A percentile compares a stretch with the other conserved stretches of the same genome.
These are phyloP conservation scores for Cylindrodendrum hubeiense DNA, from an alignment of 2,329 filamentous ascomycete species.

Conservation along the genomic window DNA sequence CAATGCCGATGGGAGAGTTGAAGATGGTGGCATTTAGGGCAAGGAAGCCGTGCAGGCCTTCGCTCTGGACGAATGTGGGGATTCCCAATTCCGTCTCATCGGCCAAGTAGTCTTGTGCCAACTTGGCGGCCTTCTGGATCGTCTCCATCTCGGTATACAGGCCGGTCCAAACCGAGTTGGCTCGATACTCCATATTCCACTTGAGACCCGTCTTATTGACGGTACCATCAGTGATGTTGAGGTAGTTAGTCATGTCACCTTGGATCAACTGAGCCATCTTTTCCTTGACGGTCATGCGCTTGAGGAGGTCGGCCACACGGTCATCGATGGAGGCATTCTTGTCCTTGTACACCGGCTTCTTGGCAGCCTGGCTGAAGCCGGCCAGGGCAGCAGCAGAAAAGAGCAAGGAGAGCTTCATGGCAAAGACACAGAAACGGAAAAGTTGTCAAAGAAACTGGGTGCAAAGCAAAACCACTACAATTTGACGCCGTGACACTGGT, in stretches of 20 bases:
- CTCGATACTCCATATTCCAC: constrained; percentile 74
- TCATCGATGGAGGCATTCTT: constrained; percentile 71
- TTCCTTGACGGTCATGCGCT: constrained; percentile 80
- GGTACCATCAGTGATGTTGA: constrained; percentile 74
- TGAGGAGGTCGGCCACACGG: constrained; percentile 75
- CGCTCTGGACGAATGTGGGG: constrained; percentile 79
- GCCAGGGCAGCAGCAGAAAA: constrained; percentile 41
- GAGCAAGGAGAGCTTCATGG: constrained; percentile 48
- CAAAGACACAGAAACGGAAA: constrained; percentile 19
- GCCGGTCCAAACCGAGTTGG: constrained; percentile 80
- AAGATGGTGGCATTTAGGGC: constrained; percentile 82
- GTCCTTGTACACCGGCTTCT: constrained; percentile 70
- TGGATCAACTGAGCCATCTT: constrained; percentile 78
- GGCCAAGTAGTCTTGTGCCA: constrained; percentile 76
- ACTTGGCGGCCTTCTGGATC: constrained; percentile 72
- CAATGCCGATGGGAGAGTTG: constrained; percentile 80
- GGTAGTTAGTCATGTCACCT: constrained; percentile 80
- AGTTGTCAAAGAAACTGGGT: constrained; percentile 18
- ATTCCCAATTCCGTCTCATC: constrained; percentile 68
- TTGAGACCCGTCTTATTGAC: constrained; percentile 77
- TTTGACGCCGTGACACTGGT: neutral
- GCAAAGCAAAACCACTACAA: neutral
- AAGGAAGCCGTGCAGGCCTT: constrained; percentile 80
- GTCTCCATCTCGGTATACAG: constrained; percentile 73
- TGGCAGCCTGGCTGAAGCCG: constrained; percentile 41